Conservation (phyloP, 116 monocot genomes). For the Thalassia testudinum region DNA sequence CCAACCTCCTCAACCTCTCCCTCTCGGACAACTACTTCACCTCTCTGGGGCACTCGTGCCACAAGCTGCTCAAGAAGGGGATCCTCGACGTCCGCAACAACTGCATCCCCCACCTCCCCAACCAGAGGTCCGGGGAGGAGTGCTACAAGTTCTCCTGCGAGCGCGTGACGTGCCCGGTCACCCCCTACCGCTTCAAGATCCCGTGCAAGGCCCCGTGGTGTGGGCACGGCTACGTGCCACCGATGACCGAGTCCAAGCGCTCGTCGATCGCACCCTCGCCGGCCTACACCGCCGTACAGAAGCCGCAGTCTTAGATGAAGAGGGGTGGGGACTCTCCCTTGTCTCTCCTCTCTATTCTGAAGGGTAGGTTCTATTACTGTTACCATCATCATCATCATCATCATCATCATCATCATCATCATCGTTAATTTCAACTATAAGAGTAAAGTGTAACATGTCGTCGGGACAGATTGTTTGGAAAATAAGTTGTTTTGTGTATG, state of each 20-base stretch:
- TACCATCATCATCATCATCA: too few species aligned
- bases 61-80: constrained; percentile 8
- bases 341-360: too few species aligned
- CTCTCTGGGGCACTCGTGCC: constrained; percentile 13
- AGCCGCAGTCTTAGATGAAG: not conserved
- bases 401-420: too few species aligned
- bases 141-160: constrained; percentile 16
- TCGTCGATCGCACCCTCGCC: not conserved
- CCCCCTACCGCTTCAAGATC: not conserved
- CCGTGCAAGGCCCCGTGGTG: constrained; percentile 5
- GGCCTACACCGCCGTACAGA: not conserved
- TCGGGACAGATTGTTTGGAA: too few species aligned
- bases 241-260: not conserved
- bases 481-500: too few species aligned
- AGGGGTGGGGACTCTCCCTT: too few species aligned
- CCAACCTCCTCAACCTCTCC: constrained; percentile 19
- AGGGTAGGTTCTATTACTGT: too few species aligned
- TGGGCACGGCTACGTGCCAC: not conserved
- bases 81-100: constrained; percentile 24
- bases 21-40: constrained; percentile 34
- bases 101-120: constrained; percentile 18
- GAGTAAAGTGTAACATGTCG: too few species aligned
- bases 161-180: constrained; percentile 10
- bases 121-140: constrained; percentile 21
- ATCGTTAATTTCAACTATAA: too few species aligned